Base-by-base conservation (phyloP, 805 yeast genomes). In the Kluyveromyces lactis region DNA sequence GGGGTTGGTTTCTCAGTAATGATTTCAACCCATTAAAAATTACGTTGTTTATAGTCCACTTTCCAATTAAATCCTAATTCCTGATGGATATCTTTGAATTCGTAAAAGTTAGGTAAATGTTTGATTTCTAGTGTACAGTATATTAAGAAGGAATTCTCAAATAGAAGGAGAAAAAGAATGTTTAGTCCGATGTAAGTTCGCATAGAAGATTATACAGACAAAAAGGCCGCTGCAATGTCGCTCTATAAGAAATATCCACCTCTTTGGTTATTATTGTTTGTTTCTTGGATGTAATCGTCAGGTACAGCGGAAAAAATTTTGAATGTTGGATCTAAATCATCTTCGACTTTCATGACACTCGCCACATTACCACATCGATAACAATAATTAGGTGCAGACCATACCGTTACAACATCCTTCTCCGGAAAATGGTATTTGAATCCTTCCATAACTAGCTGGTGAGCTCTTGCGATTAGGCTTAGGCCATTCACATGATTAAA, bases 361-460 rank as follows among this genome's bases (percentile, higher is more conserved):
- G 98, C 98, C 38, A 90, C 97, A 58, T 90, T 90, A 43, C 98
- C 98, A 67, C 97, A 90, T 55, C 97, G 72, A 64, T 90, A 90
- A 67, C 97, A 89, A 66, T 89, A 89, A 62, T 89, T 89, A 33
- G 97, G 97, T 13, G 97, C 97, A 9, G 89, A 79, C 97, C 97
- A 90, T 27, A 90, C 97, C 0, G 98, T 90, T 27, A 90, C 98
- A 38, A 90, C 97, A 56, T 86, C 95, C 54, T 87, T 86, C 49
- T 90, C 96, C 46, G 87, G 86, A 67, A 92, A 92, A 65, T 92
- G 97, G 60, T 89, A 92, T 50, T 90, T 76, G 71, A 86, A 90
- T 2, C 98, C 98, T 60, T 90, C 98, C 96, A 92, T 94, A 16
- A 92, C 97, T 61, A 90, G 75, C 64, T 90, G 98, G 66, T 90